Evolutionary conservation across 768 basidiomycete species (phyloP).

Genomic region (Lactifluus hygrophoroides): DNA sequence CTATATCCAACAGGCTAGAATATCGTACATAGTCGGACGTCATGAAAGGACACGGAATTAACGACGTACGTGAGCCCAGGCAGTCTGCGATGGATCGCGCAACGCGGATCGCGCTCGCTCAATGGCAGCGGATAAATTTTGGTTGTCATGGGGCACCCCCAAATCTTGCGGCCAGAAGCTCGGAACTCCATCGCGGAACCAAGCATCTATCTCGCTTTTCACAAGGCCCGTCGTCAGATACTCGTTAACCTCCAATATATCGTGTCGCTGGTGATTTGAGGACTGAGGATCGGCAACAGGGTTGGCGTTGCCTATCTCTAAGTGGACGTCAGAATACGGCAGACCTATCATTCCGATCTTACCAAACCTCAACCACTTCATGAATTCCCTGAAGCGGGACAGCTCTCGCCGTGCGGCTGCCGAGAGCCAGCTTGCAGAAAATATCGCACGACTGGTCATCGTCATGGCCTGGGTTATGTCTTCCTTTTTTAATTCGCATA

Average conservation of each 20-base stretch:
- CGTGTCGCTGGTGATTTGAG: conserved; percentile 45
- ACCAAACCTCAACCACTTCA: conserved; percentile 73
- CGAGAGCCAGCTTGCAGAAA: conserved; percentile 62
- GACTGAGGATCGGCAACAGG: conserved; percentile 41
- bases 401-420: conserved; percentile 58
- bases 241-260: conserved; percentile 72
- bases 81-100: conserved; percentile 37
- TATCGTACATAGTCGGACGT: conserved; percentile 11
- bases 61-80: conserved; percentile 46
- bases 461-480: conserved; percentile 47
- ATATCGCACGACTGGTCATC: conserved; percentile 47
- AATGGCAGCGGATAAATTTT: conserved; percentile 35
- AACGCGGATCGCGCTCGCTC: conserved; percentile 42
- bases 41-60: conserved; percentile 1
- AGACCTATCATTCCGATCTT: conserved; percentile 21
- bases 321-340: conserved; percentile 4
- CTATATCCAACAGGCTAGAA: conserved; percentile 38
- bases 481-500: conserved; percentile 45
- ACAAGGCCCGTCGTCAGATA: conserved; percentile 68
- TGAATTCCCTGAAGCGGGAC: conserved; percentile 67
- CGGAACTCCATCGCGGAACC: conserved; percentile 64
- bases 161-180: conserved; percentile 42
- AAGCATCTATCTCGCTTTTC: conserved; percentile 63
- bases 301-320: conserved; percentile 45
- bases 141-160: conserved; percentile 34